Percentiles rank a stretch among this genome's conserved stretches.
Conservation (phyloP, 176 grass and related monocot species). For the Hordeum marinum region DNA sequence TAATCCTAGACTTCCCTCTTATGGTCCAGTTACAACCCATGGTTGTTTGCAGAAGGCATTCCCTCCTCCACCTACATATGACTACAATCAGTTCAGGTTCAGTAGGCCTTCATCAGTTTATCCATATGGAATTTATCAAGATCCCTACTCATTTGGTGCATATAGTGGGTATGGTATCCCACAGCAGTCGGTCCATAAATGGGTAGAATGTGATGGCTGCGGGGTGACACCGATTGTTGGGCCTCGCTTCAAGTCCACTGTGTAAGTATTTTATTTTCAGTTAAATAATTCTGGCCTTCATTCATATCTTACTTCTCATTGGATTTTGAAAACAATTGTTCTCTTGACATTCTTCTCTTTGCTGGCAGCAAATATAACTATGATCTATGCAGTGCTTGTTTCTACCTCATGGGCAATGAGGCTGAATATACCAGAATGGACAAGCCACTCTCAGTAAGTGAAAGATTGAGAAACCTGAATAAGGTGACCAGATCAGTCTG, state of each 20-base stretch:
- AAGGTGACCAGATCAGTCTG: slow-evolving; percentile 9
- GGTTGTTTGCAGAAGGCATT: background rate
- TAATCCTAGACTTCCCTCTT: background rate
- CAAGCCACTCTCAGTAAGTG: background rate
- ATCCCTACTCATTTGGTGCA: background rate
- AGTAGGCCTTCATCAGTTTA: background rate
- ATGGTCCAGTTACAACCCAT: background rate
- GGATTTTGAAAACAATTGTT: background rate
- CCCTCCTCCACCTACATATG: background rate
- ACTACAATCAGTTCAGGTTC: background rate
- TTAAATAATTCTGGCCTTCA: background rate
- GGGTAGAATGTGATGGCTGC: slow-evolving; percentile 65
- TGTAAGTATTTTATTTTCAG: slow-evolving; percentile 38
- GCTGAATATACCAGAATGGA: slow-evolving; percentile 57
- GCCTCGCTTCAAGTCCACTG: slow-evolving; percentile 58
- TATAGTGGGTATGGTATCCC: background rate
- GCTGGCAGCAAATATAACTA: slow-evolving; percentile 59
- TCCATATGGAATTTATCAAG: background rate
- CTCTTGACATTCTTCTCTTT: slow-evolving; percentile 16
- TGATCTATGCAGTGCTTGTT: slow-evolving; percentile 59
- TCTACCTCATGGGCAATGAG: slow-evolving; percentile 40
- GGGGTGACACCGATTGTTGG: slow-evolving; percentile 54
- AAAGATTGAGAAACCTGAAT: background rate
- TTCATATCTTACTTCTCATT: background rate
- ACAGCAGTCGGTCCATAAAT: slow-evolving; percentile 19